Percentiles rank a stretch among this genome's conserved stretches.
Evolutionary conservation across 1,284 basidiomycete species (phyloP).

Genomic region (Ceratobasidium sp.): DNA sequence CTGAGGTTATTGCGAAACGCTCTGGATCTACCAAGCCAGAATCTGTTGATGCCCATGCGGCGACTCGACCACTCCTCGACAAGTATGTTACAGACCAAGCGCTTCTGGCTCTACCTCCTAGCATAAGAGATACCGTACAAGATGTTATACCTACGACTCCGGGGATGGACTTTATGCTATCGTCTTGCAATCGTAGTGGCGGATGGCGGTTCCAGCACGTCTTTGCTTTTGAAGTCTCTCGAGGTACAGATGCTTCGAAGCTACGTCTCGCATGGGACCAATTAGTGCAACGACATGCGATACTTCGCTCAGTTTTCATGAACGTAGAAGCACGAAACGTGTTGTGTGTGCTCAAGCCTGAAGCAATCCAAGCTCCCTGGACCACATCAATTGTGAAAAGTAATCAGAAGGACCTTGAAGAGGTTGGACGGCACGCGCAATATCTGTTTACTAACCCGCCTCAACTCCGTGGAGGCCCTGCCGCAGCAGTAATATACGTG

Average conservation of each 20-base stretch:
- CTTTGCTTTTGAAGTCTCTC: conserved; percentile 54
- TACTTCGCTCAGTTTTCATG: conserved; percentile 57
- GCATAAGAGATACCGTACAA: conserved; percentile 17
- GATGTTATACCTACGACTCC: conserved; percentile 20
- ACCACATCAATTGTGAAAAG: conserved; percentile 45
- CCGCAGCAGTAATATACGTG: conserved; percentile 51
- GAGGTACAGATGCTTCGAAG: conserved; percentile 48
- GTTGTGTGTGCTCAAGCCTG: conserved; percentile 52
- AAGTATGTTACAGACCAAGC: neutral
- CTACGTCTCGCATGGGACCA: conserved; percentile 53
- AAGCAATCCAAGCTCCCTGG: conserved; percentile 43
- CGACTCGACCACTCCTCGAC: conserved; percentile 11
- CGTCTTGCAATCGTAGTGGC: conserved; percentile 28
- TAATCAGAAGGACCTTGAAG: conserved; percentile 39
- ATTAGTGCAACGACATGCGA: conserved; percentile 52
- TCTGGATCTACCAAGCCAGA: neutral
- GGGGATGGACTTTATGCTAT: conserved; percentile 35
- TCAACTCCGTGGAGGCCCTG: conserved; percentile 48
- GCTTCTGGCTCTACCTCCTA: conserved; percentile 15
- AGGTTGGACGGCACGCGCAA: conserved; percentile 50
- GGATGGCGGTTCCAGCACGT: conserved; percentile 55
- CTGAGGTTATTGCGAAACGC: conserved; percentile 9
- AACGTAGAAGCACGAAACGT: conserved; percentile 49
- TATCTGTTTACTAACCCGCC: conserved; percentile 52
- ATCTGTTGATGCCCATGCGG: neutral